These are phyloP conservation scores for Cyclotella atomus DNA, from an alignment of 108 stramenopile species.

Conservation along the genomic window DNA sequence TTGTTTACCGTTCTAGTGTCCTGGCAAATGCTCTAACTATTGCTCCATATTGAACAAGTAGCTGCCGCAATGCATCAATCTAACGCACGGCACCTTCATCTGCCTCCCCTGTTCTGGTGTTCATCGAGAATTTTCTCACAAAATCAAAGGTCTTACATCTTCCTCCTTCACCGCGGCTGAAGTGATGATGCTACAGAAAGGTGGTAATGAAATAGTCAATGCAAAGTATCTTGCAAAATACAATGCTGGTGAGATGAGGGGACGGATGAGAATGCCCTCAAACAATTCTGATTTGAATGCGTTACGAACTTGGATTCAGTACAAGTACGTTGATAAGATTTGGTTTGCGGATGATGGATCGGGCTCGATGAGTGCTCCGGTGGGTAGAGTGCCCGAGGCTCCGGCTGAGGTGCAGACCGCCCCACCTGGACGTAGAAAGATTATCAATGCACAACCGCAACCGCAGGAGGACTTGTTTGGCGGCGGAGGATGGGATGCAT, in stretches of 20 bases:
- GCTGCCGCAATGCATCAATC: constrained; percentile 77
- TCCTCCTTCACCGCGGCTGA: constrained; percentile 83
- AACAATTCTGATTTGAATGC: constrained; percentile 67
- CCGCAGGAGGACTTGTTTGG: background rate
- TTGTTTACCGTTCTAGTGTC: background rate
- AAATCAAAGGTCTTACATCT: constrained; percentile 81
- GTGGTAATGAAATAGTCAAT: constrained; percentile 79
- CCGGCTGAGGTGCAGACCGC: constrained; percentile 1
- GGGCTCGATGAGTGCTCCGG: too few species aligned
- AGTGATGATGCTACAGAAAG: constrained; percentile 45
- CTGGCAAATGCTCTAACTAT: background rate
- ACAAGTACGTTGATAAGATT: constrained; percentile 73
- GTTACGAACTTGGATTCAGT: constrained; percentile 73
- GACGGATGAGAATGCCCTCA: constrained; percentile 48
- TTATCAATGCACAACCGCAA: background rate
- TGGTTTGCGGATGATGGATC: constrained; percentile 52
- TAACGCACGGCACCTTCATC: constrained; percentile 76
- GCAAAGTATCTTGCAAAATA: constrained; percentile 69
- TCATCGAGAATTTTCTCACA: constrained; percentile 79
- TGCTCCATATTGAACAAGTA: background rate
- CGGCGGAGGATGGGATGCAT: constrained; percentile 1
- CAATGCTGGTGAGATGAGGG: constrained; percentile 40
- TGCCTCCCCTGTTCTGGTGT: constrained; percentile 83
- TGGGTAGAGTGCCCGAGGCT: too few species aligned
- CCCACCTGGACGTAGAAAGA: background rate